Percentiles rank a stretch among this genome's conserved stretches.
Conservation (phyloP, 768 basidiomycete genomes). For the Leccinum arenicola region DNA sequence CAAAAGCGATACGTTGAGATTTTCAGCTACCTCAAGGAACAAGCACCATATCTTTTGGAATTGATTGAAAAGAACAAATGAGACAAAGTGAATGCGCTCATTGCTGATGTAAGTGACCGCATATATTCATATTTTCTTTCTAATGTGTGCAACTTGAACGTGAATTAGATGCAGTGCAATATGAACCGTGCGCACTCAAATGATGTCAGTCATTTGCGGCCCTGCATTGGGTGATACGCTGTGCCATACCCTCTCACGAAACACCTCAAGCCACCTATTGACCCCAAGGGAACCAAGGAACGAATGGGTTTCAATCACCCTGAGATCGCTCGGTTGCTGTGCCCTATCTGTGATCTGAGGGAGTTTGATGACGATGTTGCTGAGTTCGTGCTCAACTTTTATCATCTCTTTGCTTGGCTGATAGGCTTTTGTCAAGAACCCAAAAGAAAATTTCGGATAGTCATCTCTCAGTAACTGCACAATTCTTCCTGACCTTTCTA, state of each 20-base stretch:
- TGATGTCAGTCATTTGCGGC: neutral
- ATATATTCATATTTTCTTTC: too few relatives aligned
- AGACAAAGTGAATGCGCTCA: neutral
- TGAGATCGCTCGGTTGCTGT: neutral
- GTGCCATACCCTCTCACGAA: neutral
- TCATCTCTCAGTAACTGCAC: neutral
- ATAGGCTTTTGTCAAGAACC: neutral
- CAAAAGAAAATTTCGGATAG: neutral
- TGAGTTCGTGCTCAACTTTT: neutral
- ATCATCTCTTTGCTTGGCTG: too few relatives aligned
- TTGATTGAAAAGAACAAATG: neutral
- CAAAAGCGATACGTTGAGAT: neutral
- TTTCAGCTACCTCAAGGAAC: neutral
- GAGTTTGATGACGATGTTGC: neutral
- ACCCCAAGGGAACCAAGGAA: neutral
- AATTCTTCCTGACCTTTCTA: too few relatives aligned
- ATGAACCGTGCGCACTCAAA: neutral
- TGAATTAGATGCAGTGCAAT: neutral
- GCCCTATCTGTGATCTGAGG: neutral
- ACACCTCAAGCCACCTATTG: neutral
- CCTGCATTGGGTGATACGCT: neutral
- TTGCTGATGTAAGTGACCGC: neutral
- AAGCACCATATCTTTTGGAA: neutral
- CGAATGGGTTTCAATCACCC: neutral
- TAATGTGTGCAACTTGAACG: too few relatives aligned